phyloP scores from a whole-genome alignment of 208 protist species.

The Crithidia mellificae region DNA sequence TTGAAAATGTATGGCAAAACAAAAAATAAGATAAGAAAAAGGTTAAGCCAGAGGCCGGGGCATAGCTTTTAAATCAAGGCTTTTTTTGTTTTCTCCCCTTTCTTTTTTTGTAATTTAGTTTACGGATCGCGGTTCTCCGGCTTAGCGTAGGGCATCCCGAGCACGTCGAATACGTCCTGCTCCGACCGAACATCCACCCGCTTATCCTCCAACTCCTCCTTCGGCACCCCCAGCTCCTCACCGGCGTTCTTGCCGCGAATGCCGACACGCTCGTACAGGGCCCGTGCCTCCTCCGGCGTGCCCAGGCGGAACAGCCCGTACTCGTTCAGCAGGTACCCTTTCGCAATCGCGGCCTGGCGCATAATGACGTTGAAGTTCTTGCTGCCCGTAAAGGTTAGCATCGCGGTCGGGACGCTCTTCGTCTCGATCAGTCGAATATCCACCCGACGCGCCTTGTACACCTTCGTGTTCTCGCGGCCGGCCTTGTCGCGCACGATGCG shows the following conservation, averaged over 20 bases:
- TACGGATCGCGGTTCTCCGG: constrained; percentile 89
- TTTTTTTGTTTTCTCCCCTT: no score
- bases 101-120: no score
- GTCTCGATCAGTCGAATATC: constrained; percentile 91
- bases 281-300: constrained; percentile 77
- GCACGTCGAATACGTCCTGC: constrained; percentile 86
- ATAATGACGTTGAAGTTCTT: constrained; percentile 95
- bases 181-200: constrained; percentile 77
- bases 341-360: constrained; percentile 88
- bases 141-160: constrained; percentile 85
- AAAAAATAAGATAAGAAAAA: no score
- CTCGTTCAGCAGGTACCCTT: constrained; percentile 90
- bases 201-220: constrained; percentile 84
- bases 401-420: constrained; percentile 80
- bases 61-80: no score
- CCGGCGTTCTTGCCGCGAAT: constrained; percentile 75
- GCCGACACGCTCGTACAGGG: constrained; percentile 73
- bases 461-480: constrained; percentile 69
- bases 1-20: no score
- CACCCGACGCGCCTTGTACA: constrained; percentile 88
- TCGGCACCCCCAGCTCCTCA: constrained; percentile 79
- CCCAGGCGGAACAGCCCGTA: constrained; percentile 88
- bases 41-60: no score
- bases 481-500: constrained; percentile 68
- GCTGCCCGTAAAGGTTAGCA: constrained; percentile 93